These are phyloP conservation scores for Anacardium occidentale DNA, from an alignment of 345 rosid genomes.

Conservation along the genomic window DNA sequence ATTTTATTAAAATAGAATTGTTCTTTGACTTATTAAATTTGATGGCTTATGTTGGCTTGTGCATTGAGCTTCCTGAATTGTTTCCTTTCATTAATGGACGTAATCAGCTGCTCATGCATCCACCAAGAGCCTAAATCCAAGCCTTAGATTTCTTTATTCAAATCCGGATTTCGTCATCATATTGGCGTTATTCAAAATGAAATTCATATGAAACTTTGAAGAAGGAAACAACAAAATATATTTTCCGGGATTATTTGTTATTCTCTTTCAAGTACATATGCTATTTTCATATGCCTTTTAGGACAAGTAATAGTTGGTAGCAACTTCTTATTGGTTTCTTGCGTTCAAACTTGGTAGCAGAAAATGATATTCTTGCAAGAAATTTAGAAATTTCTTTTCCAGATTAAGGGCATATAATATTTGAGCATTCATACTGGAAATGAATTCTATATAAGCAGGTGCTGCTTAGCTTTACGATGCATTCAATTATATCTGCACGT, in stretches of 20 bases:
- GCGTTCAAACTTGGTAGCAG: constrained; percentile 4
- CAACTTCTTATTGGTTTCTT: neutral
- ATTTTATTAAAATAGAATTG: neutral
- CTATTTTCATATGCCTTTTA: neutral
- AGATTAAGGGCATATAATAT: neutral
- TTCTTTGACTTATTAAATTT: constrained; percentile 3
- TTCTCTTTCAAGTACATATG: neutral
- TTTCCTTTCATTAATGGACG: neutral
- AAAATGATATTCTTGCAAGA: neutral
- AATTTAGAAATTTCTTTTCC: neutral
- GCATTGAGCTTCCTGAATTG: too few species aligned
- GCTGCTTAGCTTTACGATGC: neutral
- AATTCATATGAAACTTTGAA: neutral
- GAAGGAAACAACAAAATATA: neutral
- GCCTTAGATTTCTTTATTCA: neutral
- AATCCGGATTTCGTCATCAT: constrained; percentile 11
- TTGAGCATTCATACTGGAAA: neutral
- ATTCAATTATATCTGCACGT: neutral
- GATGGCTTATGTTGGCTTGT: neutral
- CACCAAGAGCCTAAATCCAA: neutral
- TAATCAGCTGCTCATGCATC: neutral
- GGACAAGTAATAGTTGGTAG: neutral
- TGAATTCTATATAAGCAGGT: constrained; percentile 3
- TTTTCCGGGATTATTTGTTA: neutral
- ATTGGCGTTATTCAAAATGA: neutral